Evolutionary conservation across 805 yeast species (phyloP).

Genomic region (Yarrowia phangngaensis): DNA sequence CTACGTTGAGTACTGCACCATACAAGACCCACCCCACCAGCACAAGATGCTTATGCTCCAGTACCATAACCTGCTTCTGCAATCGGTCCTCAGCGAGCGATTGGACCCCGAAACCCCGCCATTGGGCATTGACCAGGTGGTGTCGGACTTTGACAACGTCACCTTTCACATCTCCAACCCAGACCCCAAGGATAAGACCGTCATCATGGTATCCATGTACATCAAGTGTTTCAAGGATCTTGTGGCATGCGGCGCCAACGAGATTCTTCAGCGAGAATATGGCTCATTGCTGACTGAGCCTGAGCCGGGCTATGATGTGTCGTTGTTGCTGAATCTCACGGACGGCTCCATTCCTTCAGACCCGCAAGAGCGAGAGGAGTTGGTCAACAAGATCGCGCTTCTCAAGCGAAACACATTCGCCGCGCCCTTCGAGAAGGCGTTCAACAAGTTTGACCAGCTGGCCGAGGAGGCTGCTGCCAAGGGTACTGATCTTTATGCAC

Average conservation of each 20-base stretch:
- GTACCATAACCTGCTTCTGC: conserved; percentile 74
- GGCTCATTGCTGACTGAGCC: conserved; percentile 48
- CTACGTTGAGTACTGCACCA: too few relatives aligned
- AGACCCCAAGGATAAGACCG: conserved; percentile 51
- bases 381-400: conserved; percentile 64
- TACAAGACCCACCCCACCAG: too few relatives aligned
- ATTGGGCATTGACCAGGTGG: conserved; percentile 64
- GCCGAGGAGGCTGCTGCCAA: conserved; percentile 40
- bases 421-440: conserved; percentile 88
- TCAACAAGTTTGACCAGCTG: conserved; percentile 69
- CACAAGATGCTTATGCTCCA: conserved; percentile 74
- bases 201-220: conserved; percentile 62
- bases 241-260: conserved; percentile 53
- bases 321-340: conserved; percentile 60
- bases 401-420: conserved; percentile 85
- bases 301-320: conserved; percentile 80
- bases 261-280: conserved; percentile 47
- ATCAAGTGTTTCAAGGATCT: conserved; percentile 78
- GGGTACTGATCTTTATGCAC: conserved; percentile 42
- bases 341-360: conserved; percentile 40
- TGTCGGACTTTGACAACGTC: conserved; percentile 94
- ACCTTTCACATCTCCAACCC: conserved; percentile 91
- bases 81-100: conserved; percentile 74
- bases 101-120: conserved; percentile 48
- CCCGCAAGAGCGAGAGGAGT: conserved; percentile 47